Conservation (phyloP, 2,329 filamentous ascomycete genomes). For the Beauveria pseudobassiana region DNA sequence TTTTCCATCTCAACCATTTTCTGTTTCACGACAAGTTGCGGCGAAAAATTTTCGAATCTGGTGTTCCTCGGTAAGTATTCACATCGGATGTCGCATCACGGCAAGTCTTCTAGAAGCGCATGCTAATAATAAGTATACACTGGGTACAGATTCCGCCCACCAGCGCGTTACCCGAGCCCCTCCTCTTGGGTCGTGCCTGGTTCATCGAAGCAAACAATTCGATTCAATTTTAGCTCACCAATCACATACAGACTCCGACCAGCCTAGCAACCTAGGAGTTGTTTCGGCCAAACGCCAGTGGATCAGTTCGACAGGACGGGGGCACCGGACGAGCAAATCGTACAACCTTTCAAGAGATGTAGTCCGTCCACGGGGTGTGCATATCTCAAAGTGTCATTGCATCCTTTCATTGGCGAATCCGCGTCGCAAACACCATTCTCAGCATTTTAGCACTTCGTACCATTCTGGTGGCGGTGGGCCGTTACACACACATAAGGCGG, state of each 20-base stretch:
- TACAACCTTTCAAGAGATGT: neutral
- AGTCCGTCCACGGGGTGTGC: neutral
- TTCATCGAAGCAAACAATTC: neutral
- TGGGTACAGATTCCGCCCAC: neutral
- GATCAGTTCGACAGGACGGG: neutral
- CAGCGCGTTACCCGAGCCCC: neutral
- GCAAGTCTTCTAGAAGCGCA: neutral
- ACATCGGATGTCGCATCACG: neutral
- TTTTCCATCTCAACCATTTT: neutral
- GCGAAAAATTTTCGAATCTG: too few species aligned
- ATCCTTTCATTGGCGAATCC: slow-evolving; percentile 1
- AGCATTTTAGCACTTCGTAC: neutral
- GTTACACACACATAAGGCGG: neutral
- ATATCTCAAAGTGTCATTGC: neutral
- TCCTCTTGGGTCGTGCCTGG: neutral
- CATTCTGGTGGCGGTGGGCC: slow-evolving; percentile 7
- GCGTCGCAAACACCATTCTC: neutral
- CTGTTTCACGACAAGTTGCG: neutral
- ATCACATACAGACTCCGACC: neutral
- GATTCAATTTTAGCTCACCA: neutral
- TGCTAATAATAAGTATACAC: neutral
- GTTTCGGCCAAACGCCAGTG: neutral
- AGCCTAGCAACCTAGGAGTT: neutral
- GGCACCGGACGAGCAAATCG: neutral
- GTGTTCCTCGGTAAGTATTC: neutral